These are phyloP conservation scores for Penicillium maclennaniae DNA, from an alignment of 495 filamentous ascomycete genomes.

Conservation along the genomic window DNA sequence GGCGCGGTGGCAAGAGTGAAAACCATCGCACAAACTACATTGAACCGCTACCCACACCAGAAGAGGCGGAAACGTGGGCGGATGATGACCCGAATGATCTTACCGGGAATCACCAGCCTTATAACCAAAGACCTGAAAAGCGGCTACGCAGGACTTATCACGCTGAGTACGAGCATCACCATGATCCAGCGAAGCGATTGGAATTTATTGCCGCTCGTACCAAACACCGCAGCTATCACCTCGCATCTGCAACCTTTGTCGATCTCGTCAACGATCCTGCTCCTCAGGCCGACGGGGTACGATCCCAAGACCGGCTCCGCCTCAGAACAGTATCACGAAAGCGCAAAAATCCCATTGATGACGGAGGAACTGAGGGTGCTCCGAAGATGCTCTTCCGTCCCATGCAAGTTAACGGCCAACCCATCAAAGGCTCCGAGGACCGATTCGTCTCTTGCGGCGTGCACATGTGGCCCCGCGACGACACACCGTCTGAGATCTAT, in stretches of 20 bases:
- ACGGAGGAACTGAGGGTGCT: conserved; percentile 32
- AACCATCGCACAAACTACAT: conserved; percentile 67
- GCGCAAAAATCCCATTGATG: conserved; percentile 36
- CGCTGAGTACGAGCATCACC: conserved; percentile 43
- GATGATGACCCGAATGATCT: conserved; percentile 20
- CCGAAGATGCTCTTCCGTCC: conserved; percentile 33
- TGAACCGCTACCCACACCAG: conserved; percentile 50
- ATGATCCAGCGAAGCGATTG: conserved; percentile 36
- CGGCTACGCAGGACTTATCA: conserved; percentile 43
- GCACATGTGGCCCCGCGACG: conserved; percentile 56
- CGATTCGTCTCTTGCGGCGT: conserved; percentile 49
- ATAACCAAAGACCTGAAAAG: conserved; percentile 34
- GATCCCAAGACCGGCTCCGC: conserved; percentile 47
- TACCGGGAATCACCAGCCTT: conserved; percentile 31
- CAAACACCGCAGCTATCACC: conserved; percentile 57
- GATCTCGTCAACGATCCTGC: conserved; percentile 62
- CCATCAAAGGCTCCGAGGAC: conserved; percentile 36
- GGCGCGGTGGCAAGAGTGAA: conserved; percentile 55
- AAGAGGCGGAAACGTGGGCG: conserved; percentile 13
- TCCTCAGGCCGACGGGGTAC: conserved; percentile 27
- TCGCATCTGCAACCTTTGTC: conserved; percentile 55
- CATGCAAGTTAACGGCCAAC: conserved; percentile 27
- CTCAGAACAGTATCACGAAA: conserved; percentile 49
- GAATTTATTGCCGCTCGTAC: conserved; percentile 56
- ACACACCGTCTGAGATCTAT: conserved; percentile 45